Conservation (phyloP, 768 basidiomycete species). For the Exidia glandulosa region DNA sequence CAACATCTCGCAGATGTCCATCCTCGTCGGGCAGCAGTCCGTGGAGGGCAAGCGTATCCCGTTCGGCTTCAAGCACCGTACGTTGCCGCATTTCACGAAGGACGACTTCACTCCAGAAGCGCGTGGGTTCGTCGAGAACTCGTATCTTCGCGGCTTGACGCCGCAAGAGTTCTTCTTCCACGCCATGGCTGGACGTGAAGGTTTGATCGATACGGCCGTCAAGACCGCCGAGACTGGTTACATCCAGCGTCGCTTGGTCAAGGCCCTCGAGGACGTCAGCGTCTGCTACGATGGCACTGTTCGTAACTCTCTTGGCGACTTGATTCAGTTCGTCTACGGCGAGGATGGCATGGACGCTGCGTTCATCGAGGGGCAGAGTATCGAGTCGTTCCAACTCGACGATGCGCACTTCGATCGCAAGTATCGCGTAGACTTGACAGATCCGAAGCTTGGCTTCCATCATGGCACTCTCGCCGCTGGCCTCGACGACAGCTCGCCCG, state of each 20-base stretch:
- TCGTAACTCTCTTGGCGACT: conserved; percentile 90
- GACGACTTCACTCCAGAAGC: conserved; percentile 98
- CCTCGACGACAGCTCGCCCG: conserved; percentile 72
- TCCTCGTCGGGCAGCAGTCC: conserved; percentile 95
- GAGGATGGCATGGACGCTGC: conserved; percentile 99
- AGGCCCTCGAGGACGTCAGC: conserved; percentile 94
- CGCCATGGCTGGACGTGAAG: conserved; percentile 99
- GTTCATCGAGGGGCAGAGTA: conserved; percentile 89
- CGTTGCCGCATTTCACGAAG: conserved; percentile 94
- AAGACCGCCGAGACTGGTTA: conserved; percentile 99
- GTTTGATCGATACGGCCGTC: conserved; percentile 97
- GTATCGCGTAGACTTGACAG: conserved; percentile 92
- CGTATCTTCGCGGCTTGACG: conserved; percentile 89
- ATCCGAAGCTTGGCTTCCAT: conserved; percentile 68
- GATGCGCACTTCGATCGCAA: conserved; percentile 78
- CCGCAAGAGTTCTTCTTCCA: conserved; percentile 99
- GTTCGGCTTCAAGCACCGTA: conserved; percentile 94
- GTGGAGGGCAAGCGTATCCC: conserved; percentile 98
- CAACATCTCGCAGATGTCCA: conserved; percentile 99
- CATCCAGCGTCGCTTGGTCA: conserved; percentile 95
- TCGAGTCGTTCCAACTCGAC: conserved; percentile 79
- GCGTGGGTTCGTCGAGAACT: conserved; percentile 97
- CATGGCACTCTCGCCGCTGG: conserved; percentile 77
- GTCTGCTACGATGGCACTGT: conserved; percentile 98
- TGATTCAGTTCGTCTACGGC: conserved; percentile 93